Base-by-base conservation (phyloP, 2,329 filamentous ascomycete species). In the Periconia sp. region DNA sequence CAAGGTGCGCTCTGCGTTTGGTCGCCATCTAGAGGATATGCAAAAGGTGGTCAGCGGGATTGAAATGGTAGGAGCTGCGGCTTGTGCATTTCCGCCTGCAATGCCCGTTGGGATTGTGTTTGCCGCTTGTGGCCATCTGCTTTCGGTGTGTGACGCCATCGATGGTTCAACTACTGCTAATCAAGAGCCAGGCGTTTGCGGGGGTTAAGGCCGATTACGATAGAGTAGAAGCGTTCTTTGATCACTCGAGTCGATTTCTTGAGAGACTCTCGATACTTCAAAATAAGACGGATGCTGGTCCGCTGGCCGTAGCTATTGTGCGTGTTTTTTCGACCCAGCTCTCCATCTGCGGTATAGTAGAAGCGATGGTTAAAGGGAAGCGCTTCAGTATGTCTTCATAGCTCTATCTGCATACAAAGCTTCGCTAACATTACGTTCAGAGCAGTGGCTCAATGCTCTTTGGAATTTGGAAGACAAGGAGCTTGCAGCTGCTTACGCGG, bases 151-250 rank as follows among this genome's bases (percentile, higher is more conserved):
- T 25, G 4, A 5, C 9, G 15, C 13, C 30, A 7, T 19, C n/a
- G 18, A 3, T 16, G 10, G 13, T 3, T 16, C 6, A 26, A 1
- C 4, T 26, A 7, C 9, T 9, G 12, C 15, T 17, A 25, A 23
- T 3, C 23, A 5, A n/a, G 23, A 8, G 29, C 4, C 12, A 59
- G 54, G 56, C 69, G 58, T 73, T 57, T 10, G 61, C 57, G 12
- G 49, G 47, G 5, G 66, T 70, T 0, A 66, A 59, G 0, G 68
- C 66, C 0, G 70, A 74, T 29, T 74, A 72, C 24, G 69, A 74
- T 18, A 53, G 67, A 2, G 57, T 74, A 0, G 56, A 66, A n/a
- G 58, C 59, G 4, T 74, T 74, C 37, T 74, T 74, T 36, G 60
- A 68, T 2, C 61, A 67, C 8, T 71, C 72, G 55, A 66, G 66